Conservation (phyloP, 2,329 filamentous ascomycete species). For the Trichophyton schoenleinii region DNA sequence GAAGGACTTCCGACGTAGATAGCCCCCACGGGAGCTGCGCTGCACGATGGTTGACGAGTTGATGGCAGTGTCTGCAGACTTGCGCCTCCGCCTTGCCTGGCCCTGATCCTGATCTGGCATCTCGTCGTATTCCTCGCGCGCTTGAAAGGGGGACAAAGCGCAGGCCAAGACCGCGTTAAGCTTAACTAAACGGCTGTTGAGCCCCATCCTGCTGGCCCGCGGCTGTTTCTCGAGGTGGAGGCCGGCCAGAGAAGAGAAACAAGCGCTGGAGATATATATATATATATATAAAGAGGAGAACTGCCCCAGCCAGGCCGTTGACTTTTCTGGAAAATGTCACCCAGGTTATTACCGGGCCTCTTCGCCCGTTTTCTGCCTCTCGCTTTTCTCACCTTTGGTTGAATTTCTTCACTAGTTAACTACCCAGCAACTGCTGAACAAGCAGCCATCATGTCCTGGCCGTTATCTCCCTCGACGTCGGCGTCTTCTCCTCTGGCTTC, state of each 20-base stretch:
- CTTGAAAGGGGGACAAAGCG: too few species aligned
- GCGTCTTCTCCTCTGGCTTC: background rate
- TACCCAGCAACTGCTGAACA: background rate
- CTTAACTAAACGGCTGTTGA: background rate
- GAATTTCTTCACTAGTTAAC: background rate
- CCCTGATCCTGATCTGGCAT: background rate
- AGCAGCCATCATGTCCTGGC: background rate
- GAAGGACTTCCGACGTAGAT: background rate
- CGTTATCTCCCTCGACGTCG: background rate
- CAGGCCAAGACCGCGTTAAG: background rate
- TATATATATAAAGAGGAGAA: background rate
- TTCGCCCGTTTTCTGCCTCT: background rate
- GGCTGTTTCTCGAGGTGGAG: background rate
- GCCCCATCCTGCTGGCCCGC: background rate
- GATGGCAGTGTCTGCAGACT: background rate
- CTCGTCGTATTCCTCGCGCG: background rate
- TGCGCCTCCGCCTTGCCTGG: background rate
- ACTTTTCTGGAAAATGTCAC: background rate
- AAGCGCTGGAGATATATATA: background rate
- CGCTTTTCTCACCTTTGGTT: background rate
- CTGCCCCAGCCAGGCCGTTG: too few species aligned
- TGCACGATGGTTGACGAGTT: too few species aligned
- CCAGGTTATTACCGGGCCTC: background rate
- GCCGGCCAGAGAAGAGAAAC: background rate
- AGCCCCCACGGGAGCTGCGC: background rate